A percentile compares a stretch with the other conserved stretches of the same genome.
phyloP scores from a whole-genome alignment of 2,329 filamentous ascomycete species.

The Erysiphe pulchra region DNA sequence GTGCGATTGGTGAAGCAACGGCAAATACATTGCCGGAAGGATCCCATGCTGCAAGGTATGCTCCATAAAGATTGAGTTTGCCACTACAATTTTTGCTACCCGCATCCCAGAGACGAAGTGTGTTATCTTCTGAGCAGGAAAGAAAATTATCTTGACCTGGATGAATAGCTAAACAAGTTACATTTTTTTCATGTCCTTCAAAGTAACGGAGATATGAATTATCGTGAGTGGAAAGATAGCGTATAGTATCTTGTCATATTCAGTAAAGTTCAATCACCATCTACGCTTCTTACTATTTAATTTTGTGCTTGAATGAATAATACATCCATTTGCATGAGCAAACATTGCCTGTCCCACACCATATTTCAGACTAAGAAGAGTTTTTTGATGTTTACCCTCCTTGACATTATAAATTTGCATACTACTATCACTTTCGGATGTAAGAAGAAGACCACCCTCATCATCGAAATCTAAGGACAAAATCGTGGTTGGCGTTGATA shows the following conservation, averaged over 20 bases:
- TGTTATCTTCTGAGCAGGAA: conserved; percentile 75
- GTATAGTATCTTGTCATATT: conserved; percentile 38
- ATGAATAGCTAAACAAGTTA: conserved; percentile 63
- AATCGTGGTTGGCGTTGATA: conserved; percentile 27
- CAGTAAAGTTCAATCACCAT: not conserved
- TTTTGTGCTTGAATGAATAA: conserved; percentile 90
- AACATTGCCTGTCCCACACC: conserved; percentile 85
- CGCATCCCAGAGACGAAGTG: conserved; percentile 65
- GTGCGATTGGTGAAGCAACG: conserved; percentile 57
- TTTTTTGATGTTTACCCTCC: conserved; percentile 73
- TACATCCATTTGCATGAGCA: conserved; percentile 63
- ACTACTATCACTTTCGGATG: conserved; percentile 78
- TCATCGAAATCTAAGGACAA: conserved; percentile 94
- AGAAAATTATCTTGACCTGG: conserved; percentile 79
- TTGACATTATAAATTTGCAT: conserved; percentile 89
- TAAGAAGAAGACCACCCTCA: conserved; percentile 74
- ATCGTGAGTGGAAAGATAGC: conserved; percentile 76
- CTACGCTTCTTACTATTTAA: conserved; percentile 40
- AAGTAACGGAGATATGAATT: conserved; percentile 96
- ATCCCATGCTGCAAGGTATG: conserved; percentile 71
- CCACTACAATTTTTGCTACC: conserved; percentile 57
- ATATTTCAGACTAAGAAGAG: conserved; percentile 85
- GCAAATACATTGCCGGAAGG: conserved; percentile 82
- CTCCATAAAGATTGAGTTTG: conserved; percentile 52
- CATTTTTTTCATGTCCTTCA: conserved; percentile 60